Percentiles rank a stretch among this genome's conserved stretches.
Conservation (phyloP, 345 rosid genomes). For the Lepidium didymum region DNA sequence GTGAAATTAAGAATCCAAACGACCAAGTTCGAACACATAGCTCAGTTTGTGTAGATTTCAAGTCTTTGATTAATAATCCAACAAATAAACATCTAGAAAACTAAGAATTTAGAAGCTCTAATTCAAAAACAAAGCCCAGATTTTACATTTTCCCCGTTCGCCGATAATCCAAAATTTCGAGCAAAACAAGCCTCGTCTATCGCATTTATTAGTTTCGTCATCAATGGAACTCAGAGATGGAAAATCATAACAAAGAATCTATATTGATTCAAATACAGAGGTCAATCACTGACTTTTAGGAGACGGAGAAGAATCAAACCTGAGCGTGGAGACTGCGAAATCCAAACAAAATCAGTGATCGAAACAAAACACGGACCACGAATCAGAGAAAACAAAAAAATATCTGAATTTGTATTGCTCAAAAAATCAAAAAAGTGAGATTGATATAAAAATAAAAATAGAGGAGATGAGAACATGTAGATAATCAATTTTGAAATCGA, state of each 20-base stretch:
- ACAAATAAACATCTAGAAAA: neutral
- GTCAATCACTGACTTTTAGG: neutral
- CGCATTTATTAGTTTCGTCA: neutral
- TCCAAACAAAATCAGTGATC: neutral
- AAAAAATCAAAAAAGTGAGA: no score
- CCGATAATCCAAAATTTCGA: neutral
- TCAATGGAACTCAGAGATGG: neutral
- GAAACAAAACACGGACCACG: neutral
- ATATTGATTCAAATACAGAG: neutral
- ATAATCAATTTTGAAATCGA: slow-evolving; percentile 1
- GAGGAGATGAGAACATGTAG: neutral
- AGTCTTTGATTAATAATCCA: neutral
- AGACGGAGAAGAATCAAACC: neutral
- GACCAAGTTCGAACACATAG: neutral
- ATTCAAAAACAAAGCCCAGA: neutral
- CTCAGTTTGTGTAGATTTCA: neutral
- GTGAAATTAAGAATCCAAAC: neutral
- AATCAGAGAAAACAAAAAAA: neutral
- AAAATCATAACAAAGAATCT: neutral
- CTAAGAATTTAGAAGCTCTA: neutral
- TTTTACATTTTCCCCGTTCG: neutral
- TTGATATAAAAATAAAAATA: no score
- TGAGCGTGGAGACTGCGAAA: neutral
- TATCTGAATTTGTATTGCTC: neutral
- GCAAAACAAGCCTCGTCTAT: neutral